A percentile compares a stretch with the other conserved stretches of the same genome.
These are phyloP conservation scores for Paulownia fortunei DNA, from an alignment of 257 asterid genomes.

Conservation along the genomic window DNA sequence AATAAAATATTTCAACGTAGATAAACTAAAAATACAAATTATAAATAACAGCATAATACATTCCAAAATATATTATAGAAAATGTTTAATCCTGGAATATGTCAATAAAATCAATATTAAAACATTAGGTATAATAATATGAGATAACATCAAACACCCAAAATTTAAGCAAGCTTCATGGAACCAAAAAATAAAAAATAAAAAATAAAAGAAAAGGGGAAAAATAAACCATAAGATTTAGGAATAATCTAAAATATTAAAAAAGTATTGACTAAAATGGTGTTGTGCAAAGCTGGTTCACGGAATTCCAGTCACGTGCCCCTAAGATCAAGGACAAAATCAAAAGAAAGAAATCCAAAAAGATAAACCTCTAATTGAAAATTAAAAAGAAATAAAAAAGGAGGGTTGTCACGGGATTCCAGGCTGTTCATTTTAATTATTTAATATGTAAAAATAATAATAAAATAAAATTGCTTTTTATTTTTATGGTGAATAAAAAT, in stretches of 20 bases:
- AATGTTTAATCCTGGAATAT: too few species aligned
- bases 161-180: background rate
- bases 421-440: background rate
- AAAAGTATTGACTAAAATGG: constrained; percentile 22
- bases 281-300: constrained; percentile 29
- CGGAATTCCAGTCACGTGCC: constrained; percentile 42
- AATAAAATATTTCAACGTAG: too few species aligned
- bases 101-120: background rate
- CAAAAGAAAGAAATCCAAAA: background rate
- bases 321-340: constrained; percentile 26
- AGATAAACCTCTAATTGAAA: background rate
- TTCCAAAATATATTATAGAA: too few species aligned
- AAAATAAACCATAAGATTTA: background rate
- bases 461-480: background rate
- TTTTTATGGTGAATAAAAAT: background rate
- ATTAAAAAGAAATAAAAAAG: background rate
- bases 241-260: background rate
- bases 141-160: background rate
- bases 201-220: background rate
- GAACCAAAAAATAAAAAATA: background rate
- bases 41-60: too few species aligned
- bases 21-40: too few species aligned
- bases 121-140: background rate
- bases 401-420: constrained; percentile 31
- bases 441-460: background rate